These are phyloP conservation scores for Exophiala dermatitidis DNA, from an alignment of 2,329 filamentous ascomycete species.

Conservation along the genomic window DNA sequence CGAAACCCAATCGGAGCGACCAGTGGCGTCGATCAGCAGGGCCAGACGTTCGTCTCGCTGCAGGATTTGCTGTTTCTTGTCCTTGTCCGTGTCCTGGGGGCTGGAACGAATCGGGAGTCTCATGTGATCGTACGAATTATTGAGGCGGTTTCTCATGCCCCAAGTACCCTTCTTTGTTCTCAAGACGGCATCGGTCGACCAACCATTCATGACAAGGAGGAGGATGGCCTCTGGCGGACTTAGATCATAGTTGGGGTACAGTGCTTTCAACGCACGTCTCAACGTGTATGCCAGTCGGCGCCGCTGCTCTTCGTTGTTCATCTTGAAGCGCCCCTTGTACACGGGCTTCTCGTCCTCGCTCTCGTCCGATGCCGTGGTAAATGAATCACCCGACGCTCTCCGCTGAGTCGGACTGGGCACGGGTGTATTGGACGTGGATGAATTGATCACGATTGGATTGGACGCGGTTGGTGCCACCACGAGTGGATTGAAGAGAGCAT, in stretches of 20 bases:
- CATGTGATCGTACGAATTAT: conserved; percentile 8
- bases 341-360: background rate
- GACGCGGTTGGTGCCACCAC: background rate
- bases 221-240: conserved; percentile 12
- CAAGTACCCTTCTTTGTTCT: background rate
- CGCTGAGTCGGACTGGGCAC: background rate
- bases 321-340: background rate
- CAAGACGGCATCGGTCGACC: background rate
- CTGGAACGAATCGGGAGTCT: background rate
- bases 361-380: background rate
- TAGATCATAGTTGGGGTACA: background rate
- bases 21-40: conserved; percentile 15
- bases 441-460: no score
- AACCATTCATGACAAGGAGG: conserved; percentile 5
- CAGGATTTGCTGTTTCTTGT: background rate
- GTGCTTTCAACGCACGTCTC: background rate
- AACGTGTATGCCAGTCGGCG: background rate
- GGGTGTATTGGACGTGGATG: no score
- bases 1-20: conserved; percentile 15
- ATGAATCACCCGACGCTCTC: no score
- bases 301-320: conserved; percentile 8
- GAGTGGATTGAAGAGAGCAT: background rate
- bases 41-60: conserved; percentile 19
- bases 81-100: background rate
- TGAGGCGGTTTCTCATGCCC: background rate